These are phyloP conservation scores for Chenopodium album DNA, from an alignment of 148 eudicot genomes.

Conservation along the genomic window DNA sequence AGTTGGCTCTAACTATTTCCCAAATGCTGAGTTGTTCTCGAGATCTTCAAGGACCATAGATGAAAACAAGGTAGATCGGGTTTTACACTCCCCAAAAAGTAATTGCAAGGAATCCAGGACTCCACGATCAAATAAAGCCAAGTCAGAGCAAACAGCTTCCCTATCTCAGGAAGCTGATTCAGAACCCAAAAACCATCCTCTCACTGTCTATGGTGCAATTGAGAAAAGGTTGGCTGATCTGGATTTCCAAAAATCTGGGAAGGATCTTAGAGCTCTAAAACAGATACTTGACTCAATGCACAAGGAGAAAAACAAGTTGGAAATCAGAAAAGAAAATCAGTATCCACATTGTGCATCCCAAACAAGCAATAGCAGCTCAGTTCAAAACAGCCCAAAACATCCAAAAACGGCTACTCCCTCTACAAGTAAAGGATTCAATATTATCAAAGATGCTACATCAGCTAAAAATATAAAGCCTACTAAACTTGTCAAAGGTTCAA, in stretches of 20 bases:
- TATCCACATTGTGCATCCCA: conserved; percentile 28
- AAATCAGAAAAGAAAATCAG: conserved; percentile 29
- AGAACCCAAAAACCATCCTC: conserved; percentile 30
- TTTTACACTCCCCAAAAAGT: conserved; percentile 39
- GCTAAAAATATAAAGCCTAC: conserved; percentile 32
- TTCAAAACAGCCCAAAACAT: conserved; percentile 13
- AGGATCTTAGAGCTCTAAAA: conserved; percentile 88
- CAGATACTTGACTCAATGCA: conserved; percentile 79
- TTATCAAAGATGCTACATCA: conserved; percentile 31
- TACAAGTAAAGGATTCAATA: conserved; percentile 21
- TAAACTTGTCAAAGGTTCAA: conserved; percentile 30
- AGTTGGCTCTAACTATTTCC: conserved; percentile 26
- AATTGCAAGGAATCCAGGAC: conserved; percentile 33
- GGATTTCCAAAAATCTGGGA: conserved; percentile 67
- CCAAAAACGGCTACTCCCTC: conserved; percentile 6
- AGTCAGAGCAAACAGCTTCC: conserved; percentile 13
- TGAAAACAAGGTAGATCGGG: conserved; percentile 35
- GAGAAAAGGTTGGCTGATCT: conserved; percentile 60
- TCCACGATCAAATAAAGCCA: conserved; percentile 24
- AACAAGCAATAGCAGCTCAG: conserved; percentile 21
- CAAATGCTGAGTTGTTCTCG: conserved; percentile 33
- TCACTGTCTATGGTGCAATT: conserved; percentile 67
- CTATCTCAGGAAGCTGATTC: conserved; percentile 24
- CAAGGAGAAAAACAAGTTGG: conserved; percentile 38
- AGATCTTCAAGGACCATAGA: conserved; percentile 40